Base-by-base conservation (phyloP, 495 filamentous ascomycete genomes). In the Massariosphaeria phaeospora region DNA sequence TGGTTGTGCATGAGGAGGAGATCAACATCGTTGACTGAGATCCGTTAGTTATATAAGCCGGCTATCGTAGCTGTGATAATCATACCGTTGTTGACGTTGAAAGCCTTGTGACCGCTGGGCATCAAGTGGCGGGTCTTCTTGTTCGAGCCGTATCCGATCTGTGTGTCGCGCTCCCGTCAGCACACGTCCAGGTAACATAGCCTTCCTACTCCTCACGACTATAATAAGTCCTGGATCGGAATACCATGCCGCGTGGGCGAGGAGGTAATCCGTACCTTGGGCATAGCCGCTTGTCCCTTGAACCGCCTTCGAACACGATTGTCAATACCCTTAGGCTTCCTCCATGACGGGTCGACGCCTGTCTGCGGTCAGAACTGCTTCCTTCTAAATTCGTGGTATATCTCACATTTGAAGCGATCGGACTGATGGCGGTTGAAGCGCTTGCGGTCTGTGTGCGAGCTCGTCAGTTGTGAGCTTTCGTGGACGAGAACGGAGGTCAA, bases 311-410 rank as follows among this genome's bases (percentile, higher is more conserved):
- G 82, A 69, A 91, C 88, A 52, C 83, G 75, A 73, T 91, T 93
- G 70, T 98, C 93, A 75, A 98, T 98, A 84, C 93, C 93, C 84
- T 96, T 98, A 48, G 93, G 93, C 82, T 98, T 98, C 77, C 93
- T 86, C 93, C 93, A 98, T 73, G 77, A 83, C 35, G 84, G 70
- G 69, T 79, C 81, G 52, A 96, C 82, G 51, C 57, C 50, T 55
- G 29, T 53, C 31, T 35, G 48, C 2, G 33, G 49, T 59, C 56
- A 59, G 56, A 25, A 53, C 21, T 27, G 7, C n/a, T 26, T 24
- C 25, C 45, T 21, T 18, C 17, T n/a, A 10, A 59, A 34, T 59
- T 4, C 38, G 34, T 21, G 13, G 33, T 21, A 13, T 31, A 4
- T 53, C 56, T 59, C 48, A 69, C 89, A 84, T 77, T 83, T 96